Base-by-base conservation (phyloP, 208 protist genomes). In the Porcisia deanei region DNA sequence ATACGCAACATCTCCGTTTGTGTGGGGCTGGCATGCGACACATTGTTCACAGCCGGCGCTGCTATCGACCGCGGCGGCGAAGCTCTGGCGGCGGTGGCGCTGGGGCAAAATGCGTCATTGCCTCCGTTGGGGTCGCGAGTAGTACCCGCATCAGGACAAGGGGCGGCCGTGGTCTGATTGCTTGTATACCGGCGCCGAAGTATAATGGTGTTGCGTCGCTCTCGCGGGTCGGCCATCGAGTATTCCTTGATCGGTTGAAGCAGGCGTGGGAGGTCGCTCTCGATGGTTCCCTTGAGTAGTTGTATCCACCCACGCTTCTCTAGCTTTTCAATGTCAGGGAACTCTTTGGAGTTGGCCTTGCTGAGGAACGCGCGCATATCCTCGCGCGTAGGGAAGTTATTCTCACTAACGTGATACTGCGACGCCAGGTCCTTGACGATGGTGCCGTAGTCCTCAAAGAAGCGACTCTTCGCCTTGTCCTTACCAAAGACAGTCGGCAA, bases 401-500 rank as follows among this genome's bases (percentile, higher is more conserved):
- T 81, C 43, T 75, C 81, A 69, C 80, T 85, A 22, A 94, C 59
- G 67, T 85, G 80, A 73, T 88, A 93, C 68, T 82, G 85, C 69
- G 73, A 84, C 0, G 84, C 79, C n/a, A 95, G 59, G 39, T 82
- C 83, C 58, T 91, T 84, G 57, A 83, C 79, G 47, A 86, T 85
- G 63, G 86, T 73, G 30, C 75, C 71, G 71, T 90, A 88, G 53
- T 93, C 75, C 1, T 66, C 72, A 75, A 89, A 88, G 66, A 92
- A 93, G 63, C 91, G 74, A 1, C 83, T 77, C 41, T 85, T 85
- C 8, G 91, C 91, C 73, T 96, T 96, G 16, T 76, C 83, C 57
- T 97, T 97, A 30, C 97, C 95, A 73, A 98, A 95, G 5, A 98
- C 69, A 12, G 74, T 60, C 9, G 94, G 93, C 86, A 98, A 84